Evolutionary conservation across 352 stramenopile genomes (phyloP).

Genomic region (Phytophthora cactorum): DNA sequence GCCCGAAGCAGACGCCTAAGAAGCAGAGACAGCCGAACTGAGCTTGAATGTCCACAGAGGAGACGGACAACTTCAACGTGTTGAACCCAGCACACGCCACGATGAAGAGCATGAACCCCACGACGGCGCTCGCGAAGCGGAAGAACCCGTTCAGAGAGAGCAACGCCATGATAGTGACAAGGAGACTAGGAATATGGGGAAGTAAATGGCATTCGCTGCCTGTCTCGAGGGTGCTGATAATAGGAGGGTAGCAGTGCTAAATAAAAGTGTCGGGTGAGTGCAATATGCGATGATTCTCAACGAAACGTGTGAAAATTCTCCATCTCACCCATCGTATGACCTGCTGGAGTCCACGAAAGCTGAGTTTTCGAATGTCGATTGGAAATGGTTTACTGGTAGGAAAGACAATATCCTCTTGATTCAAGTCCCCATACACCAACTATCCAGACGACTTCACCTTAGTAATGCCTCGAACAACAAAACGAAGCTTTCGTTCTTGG

Average conservation of each 20-base stretch:
- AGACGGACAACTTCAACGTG: slow-evolving; percentile 39
- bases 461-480: slow-evolving; percentile 7
- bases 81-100: slow-evolving; percentile 62
- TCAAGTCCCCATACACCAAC: not conserved
- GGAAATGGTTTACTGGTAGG: not conserved
- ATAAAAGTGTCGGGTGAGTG: not conserved
- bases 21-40: slow-evolving; percentile 81
- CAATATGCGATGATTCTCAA: not conserved
- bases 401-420: not conserved
- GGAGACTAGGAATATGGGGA: not conserved
- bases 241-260: not conserved
- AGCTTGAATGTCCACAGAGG: slow-evolving; percentile 52
- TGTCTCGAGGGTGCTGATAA: not conserved
- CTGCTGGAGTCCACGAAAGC: not conserved
- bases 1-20: slow-evolving; percentile 68
- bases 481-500: not conserved
- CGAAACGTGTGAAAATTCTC: slow-evolving; percentile 1
- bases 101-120: slow-evolving; percentile 47
- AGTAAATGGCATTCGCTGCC: not conserved
- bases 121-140: slow-evolving; percentile 40
- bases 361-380: not conserved
- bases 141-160: slow-evolving; percentile 42
- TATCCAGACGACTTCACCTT: not conserved
- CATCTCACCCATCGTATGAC: not conserved
- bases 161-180: slow-evolving; percentile 12